Base-by-base conservation (phyloP, 2,329 filamentous ascomycete genomes). In the Diaporthe vexans region DNA sequence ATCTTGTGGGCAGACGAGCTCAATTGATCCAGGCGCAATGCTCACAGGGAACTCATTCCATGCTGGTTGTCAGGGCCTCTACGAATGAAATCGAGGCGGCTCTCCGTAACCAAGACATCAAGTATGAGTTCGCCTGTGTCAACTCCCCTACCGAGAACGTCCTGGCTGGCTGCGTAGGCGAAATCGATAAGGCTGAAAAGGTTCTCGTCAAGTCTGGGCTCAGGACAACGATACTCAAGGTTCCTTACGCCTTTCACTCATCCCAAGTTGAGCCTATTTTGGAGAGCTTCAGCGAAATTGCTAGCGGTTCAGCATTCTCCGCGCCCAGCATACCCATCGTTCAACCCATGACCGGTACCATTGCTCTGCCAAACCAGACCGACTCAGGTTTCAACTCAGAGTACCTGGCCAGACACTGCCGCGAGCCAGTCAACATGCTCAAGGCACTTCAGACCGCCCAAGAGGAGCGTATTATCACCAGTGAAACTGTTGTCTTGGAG, bases 91-190 rank as follows among this genome's bases (percentile, higher is more conserved):
- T 91, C 74, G 86, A 83, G 57, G 86, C 88, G 24, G 87, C 87
- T 63, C 86, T 91, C n/a, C 82, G 82, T 77, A 86, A 80, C 26
- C 79, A 78, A 48, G 79, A 81, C 1, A 74, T 76, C 78, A 83
- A 35, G 6, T 81, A 87, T 72, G 88, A 89, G 67, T 78, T 90
- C 46, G 92, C 94, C 19, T 97, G 94, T 84, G 89, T 95, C 80
- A 97, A 97, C 78, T 91, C 92, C 0, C 91, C 92, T 0, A 86
- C 90, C 67, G 93, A 95, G 80, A 95, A 91, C 8, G 94, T 97
- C 1, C 85, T 97, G n/a, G 85, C 84, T 43, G 88, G 88, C 11
- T 78, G 80, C 8, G 83, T 84, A 0, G 78, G 78, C 1, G 82
- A 87, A 68, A 83, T 89, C 46, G 78, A 82, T 3, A 80, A 83